Conservation (phyloP, 2,329 filamentous ascomycete species). For the Blastomyces gilchristii region DNA sequence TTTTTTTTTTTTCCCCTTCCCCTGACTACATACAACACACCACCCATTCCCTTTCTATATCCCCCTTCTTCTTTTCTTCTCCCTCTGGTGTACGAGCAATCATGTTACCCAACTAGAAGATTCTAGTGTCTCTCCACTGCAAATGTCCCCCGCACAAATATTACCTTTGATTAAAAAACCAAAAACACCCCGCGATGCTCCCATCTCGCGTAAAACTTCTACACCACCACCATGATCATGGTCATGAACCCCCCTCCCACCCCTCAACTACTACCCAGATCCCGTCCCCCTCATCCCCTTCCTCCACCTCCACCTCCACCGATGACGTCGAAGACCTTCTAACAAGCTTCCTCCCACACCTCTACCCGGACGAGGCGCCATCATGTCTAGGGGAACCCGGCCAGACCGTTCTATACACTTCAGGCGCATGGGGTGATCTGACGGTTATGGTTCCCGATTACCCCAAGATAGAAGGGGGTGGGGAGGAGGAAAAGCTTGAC, state of each 20-base stretch:
- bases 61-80: neutral
- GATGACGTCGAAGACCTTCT: conserved; percentile 44
- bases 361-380: conserved; percentile 48
- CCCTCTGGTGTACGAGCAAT: neutral
- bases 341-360: conserved; percentile 40
- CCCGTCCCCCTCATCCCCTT: conserved; percentile 5
- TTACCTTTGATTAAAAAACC: no score
- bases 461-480: conserved; percentile 27
- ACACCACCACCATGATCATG: neutral
- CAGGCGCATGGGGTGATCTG: conserved; percentile 33
- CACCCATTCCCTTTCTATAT: no score
- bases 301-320: conserved; percentile 1
- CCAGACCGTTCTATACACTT: conserved; percentile 42
- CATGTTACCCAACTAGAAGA: neutral
- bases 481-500: conserved; percentile 14
- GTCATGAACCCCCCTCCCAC: neutral
- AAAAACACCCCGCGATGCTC: conserved; percentile 8
- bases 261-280: neutral
- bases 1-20: neutral
- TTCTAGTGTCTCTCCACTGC: neutral
- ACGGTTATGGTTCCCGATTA: conserved; percentile 33
- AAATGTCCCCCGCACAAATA: neutral
- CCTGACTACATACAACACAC: neutral
- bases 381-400: conserved; percentile 46
- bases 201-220: conserved; percentile 11